Conservation (phyloP, 441 rosid species). For the Populus hybrid region DNA sequence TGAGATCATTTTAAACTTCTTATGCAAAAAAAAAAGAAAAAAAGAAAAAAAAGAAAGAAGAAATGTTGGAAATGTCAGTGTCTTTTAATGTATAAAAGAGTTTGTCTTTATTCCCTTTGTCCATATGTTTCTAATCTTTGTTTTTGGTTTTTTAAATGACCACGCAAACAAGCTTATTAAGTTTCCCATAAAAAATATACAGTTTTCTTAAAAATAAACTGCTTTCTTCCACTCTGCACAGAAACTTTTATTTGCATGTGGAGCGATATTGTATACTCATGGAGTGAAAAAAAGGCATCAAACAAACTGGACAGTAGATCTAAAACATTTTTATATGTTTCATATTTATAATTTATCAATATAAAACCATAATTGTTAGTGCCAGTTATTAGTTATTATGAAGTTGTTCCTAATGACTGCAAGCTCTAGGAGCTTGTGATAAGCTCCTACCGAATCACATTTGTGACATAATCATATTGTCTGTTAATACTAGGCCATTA, state of each 20-base stretch:
- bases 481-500: slow-evolving; percentile 69
- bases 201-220: background rate
- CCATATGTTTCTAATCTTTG: slow-evolving; percentile 9
- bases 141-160: background rate
- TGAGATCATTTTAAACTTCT: slow-evolving; percentile 32
- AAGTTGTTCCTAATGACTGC: background rate
- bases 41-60: background rate
- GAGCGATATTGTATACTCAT: background rate
- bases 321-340: background rate
- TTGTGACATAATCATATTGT: slow-evolving; percentile 21
- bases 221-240: slow-evolving; percentile 7
- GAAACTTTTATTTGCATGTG: slow-evolving; percentile 3
- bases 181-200: background rate
- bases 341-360: slow-evolving; percentile 4
- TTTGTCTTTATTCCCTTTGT: slow-evolving; percentile 3
- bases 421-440: background rate
- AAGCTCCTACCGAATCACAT: background rate
- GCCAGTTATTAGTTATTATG: background rate
- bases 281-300: background rate
- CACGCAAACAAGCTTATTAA: background rate
- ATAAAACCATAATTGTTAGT: background rate
- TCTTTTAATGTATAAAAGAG: background rate
- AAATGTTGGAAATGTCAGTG: too few relatives aligned
- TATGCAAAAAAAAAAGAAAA: background rate
- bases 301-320: background rate